Base-by-base conservation (phyloP, 2,329 filamentous ascomycete genomes). In the Penicillium sclerotiorum region DNA sequence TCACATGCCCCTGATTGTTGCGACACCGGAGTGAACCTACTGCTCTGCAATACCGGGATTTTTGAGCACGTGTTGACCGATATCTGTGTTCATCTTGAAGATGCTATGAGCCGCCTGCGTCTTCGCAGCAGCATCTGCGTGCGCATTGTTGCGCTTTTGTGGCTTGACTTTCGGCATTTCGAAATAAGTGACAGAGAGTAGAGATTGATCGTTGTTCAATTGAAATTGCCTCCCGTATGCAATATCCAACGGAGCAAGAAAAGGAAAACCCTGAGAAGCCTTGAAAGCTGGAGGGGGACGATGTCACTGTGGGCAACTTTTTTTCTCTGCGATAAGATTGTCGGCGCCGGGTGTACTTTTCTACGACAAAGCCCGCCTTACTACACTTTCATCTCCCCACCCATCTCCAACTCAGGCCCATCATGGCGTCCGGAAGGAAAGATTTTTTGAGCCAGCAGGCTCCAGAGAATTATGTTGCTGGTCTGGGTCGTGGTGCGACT, bases 51-150 rank as follows among this genome's bases (percentile, higher is more conserved):
- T 88, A 64, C 89, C 88, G 1, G 89, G 89, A 71, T 95, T 95
- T 72, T 96, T 96, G 58, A 97, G 81, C 55, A 99, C 94, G 72
- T 97, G 90, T 68, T 89, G 85, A 62, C 93, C 91, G 59, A 94
- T 83, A 70, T 93, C 84, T 62, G 88, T 94, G 78, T 95, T 96
- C 84, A 96, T 95, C 71, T 95, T 95, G 83, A 97, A 97, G 73
- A 96, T 90, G 63, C 89, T 92, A 76, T 95, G 91, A 35, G 78
- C 77, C 5, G 77, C 74, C 32, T 73, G 71, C 18, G 76, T 65
- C 68, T 83, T 82, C 45, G 73, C 66, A 35, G 73, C 69, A 30
- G 73, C 66, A 51, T 73, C 68, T 9, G 68, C 65, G 20, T 67
- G 61, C 8, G 74, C 70, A 52, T 73, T 73, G 59, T 79, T 75